Conservation (phyloP, 257 asterid species). For the Gentiana macrophylla region DNA sequence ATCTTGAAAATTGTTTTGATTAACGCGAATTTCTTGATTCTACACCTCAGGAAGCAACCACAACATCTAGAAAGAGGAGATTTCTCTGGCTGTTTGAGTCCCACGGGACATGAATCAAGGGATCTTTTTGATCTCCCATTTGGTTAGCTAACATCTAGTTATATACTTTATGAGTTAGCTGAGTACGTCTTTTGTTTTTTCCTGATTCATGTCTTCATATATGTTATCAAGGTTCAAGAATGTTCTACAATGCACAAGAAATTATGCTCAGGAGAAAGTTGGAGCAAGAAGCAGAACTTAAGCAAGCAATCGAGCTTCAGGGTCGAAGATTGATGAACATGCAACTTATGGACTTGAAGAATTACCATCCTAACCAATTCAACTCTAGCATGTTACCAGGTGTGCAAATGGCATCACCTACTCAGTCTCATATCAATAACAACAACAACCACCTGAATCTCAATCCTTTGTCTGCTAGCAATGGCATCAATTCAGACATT, state of each 20-base stretch:
- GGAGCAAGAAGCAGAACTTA: constrained; percentile 71
- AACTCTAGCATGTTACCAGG: constrained; percentile 32
- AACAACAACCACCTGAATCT: constrained; percentile 3
- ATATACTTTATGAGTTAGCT: not conserved
- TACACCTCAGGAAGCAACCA: constrained; percentile 49
- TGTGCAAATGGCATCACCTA: constrained; percentile 30
- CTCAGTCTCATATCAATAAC: constrained; percentile 38
- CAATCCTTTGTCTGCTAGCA: constrained; percentile 14
- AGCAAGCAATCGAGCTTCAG: constrained; percentile 72
- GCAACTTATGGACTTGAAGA: constrained; percentile 64
- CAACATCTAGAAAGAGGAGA: constrained; percentile 67
- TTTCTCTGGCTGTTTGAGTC: constrained; percentile 52
- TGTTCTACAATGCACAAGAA: constrained; percentile 57
- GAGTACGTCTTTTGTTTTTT: not conserved
- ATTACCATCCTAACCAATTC: constrained; percentile 34
- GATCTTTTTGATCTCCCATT: constrained; percentile 66
- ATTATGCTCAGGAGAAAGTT: constrained; percentile 58
- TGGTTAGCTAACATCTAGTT: constrained; percentile 27
- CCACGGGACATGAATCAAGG: constrained; percentile 53
- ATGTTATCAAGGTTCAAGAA: constrained; percentile 43
- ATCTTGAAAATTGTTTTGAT: not conserved
- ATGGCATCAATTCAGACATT: constrained; percentile 29
- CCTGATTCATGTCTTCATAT: not conserved
- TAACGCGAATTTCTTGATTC: constrained; percentile 7
- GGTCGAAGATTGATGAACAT: constrained; percentile 68